Percentiles rank a stretch among this genome's conserved stretches.
Evolutionary conservation across 2,329 filamentous ascomycete species (phyloP).

Genomic region (Aspergillus sp.): DNA sequence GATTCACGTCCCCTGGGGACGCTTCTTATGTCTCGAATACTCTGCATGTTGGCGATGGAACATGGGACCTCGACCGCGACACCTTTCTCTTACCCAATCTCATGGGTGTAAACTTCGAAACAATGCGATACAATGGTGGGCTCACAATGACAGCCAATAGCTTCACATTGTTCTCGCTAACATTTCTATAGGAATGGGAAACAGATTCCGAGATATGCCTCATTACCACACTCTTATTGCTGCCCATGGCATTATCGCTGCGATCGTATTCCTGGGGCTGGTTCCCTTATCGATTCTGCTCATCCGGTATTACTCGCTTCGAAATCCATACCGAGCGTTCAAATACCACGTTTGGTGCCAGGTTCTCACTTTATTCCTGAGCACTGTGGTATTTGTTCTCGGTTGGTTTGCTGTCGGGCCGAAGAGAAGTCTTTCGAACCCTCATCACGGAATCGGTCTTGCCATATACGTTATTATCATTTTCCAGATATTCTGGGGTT

Average conservation of each 20-base stretch:
- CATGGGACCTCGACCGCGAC: conserved; percentile 63
- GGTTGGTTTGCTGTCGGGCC: conserved; percentile 66
- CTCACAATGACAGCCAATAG: neutral
- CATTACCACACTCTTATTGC: conserved; percentile 60
- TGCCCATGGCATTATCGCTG: conserved; percentile 61
- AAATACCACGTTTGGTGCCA: conserved; percentile 65
- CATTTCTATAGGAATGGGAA: conserved; percentile 60
- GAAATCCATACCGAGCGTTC: conserved; percentile 54
- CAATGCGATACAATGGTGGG: conserved; percentile 66
- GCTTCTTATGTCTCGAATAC: conserved; percentile 62
- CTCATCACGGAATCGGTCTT: conserved; percentile 66
- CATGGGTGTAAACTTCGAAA: conserved; percentile 64
- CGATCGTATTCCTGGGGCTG: conserved; percentile 61
- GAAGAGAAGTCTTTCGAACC: conserved; percentile 61
- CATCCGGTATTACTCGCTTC: conserved; percentile 60
- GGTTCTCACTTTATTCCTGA: conserved; percentile 58
- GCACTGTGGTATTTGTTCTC: conserved; percentile 62
- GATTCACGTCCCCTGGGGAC: conserved; percentile 58
- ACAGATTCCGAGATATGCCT: conserved; percentile 60
- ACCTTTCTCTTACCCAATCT: conserved; percentile 65
- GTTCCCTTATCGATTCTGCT: conserved; percentile 61
- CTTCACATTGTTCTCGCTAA: conserved; percentile 7
- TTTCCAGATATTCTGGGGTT: conserved; percentile 60
- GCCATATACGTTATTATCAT: conserved; percentile 63
- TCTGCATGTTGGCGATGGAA: conserved; percentile 65